Base-by-base conservation (phyloP, 1,139 yeast species). In the Maudiozyma humilis region DNA sequence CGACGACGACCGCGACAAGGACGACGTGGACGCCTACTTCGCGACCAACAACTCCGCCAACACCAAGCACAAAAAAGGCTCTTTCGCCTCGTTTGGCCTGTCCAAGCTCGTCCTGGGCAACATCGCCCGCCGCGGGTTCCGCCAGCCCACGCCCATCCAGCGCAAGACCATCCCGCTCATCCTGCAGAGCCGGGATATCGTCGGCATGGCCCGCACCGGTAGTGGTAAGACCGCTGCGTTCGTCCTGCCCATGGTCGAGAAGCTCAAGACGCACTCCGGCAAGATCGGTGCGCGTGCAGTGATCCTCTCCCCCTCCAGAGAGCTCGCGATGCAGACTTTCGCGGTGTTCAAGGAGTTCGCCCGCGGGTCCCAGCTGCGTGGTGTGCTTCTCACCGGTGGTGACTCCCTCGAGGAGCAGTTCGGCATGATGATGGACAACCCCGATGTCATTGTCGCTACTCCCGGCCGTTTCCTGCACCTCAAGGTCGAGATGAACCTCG, bases 131-230 rank as follows among this genome's bases (percentile, higher is more conserved):
- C 89, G 87, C 60, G 99, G 99, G 16, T 93, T 79, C 68, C 82
- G 79, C 55, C 94, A 85, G 54, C 98, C 99, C 8, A 93, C 99
- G 0, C 98, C 99, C 1, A 93, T 93, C 62, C 99, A 93, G 67
- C 74, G 98, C 51, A 89, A 89, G 61, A 82, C 98, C 2, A 86
- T 93, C 46, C 98, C 98, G 1, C 71, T 88, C 46, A 81, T 91
- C 45, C 70, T 91, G 69, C 89, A 85, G 47, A 82, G 79, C 47
- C 73, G 95, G 59, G 98, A 93, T 67, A 95, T 93, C 31, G 98
- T 93, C 17, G 99, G 97, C 58, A 93, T 93, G 96, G 99, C 99
- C 17, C 76, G 97, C 59, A 93, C 99, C 1, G 99, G 99, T 57
- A 85, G 96, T 29, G 99, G 99, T 71, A 93, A 93, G 62, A 93